Base-by-base conservation (phyloP, 257 asterid species). In the Solanum sparsipilum region DNA sequence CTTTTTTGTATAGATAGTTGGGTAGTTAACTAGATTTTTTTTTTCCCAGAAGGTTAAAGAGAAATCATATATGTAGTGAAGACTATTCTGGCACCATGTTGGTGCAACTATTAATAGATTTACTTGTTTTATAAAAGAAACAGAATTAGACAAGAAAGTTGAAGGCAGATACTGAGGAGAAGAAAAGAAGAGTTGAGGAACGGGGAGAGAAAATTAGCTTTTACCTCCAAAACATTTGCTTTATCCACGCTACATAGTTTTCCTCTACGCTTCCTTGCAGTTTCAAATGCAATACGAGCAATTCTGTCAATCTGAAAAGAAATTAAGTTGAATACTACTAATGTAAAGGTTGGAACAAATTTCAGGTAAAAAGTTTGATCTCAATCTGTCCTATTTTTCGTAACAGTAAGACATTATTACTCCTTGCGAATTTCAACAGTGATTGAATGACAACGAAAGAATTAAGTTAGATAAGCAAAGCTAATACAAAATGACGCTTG, bases 221-320 rank as follows among this genome's bases (percentile, higher is more conserved):
- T 41, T 93, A 94, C 99, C 99, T 97, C 99, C 96, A 97, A 91
- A 73, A 97, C 99, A 91, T 97, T 97, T 87, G 99, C 99, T 92
- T 97, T 97, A 90, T 97, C 99, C 36, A 97, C 99, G 76, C 98
- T 96, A 88, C 99, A 97, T 79, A 97, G 98, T 89, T 94, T 96
- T 86, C 98, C 98, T 68, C 90, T 90, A 52, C 99, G 98, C 75
- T 94, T 97, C 90, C 94, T 92, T 88, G 99, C 98, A 90, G 98
- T 95, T 91, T 95, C 98, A 92, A 97, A 96, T 79, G 99, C 99
- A 81, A 97, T 93, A 36, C 95, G 98, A 89, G 99, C 99, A 90
- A 97, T 97, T 68, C 99, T 98, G 84, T 94, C 99, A 79, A 97
- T 94, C 99, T 97, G 94, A 81, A 20, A 91, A 92, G 70, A 68